Evolutionary conservation across 2,329 filamentous ascomycete genomes (phyloP).

Genomic region (Cladosporium austrohemisphaericum): DNA sequence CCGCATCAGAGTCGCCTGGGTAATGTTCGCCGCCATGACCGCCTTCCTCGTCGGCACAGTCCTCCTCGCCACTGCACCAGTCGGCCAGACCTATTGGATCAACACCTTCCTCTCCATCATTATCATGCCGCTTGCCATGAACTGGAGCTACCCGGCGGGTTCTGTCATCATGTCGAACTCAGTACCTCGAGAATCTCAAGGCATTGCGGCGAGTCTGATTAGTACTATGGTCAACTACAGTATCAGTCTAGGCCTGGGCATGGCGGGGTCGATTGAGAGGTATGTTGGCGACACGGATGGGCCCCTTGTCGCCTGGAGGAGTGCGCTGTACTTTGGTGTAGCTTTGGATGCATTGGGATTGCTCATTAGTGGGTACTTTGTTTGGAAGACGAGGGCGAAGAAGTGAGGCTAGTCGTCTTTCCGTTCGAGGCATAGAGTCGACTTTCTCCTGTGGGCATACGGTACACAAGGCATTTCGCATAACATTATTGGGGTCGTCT

Average conservation of each 20-base stretch:
- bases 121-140: conserved; percentile 54
- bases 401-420: no score
- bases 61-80: conserved; percentile 45
- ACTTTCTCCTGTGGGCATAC: no score
- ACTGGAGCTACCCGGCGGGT: conserved; percentile 63
- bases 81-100: conserved; percentile 60
- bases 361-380: conserved; percentile 25
- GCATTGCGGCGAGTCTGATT: conserved; percentile 54
- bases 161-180: conserved; percentile 58
- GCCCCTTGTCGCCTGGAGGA: conserved; percentile 32
- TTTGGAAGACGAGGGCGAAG: conserved; percentile 15
- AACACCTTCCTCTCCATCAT: conserved; percentile 58
- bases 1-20: conserved; percentile 35
- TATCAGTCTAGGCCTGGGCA: conserved; percentile 61
- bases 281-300: conserved; percentile 37
- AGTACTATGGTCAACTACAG: conserved; percentile 66
- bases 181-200: conserved; percentile 46
- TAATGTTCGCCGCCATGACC: conserved; percentile 37
- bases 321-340: conserved; percentile 40
- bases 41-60: conserved; percentile 42
- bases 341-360: conserved; percentile 31
- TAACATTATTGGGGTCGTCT: no score
- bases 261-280: conserved; percentile 58
- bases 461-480: no score
- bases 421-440: no score